Evolutionary conservation across 2,329 filamentous ascomycete genomes (phyloP), one percentile per base, ranked within the genome.

Genomic region (Fusarium bactridioides): DNA sequence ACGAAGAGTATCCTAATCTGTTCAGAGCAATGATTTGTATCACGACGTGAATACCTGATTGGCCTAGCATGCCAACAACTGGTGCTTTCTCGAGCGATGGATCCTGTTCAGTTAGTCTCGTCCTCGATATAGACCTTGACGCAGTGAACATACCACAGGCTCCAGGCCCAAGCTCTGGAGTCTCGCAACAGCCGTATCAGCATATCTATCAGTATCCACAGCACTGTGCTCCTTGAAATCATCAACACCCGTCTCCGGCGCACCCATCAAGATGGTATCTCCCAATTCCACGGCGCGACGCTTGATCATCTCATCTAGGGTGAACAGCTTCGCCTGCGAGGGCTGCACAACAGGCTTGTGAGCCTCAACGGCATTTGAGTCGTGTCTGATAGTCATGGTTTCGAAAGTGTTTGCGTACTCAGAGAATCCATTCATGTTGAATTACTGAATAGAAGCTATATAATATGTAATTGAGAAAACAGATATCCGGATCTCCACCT

Each of bases 341-440:
- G 44, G 40, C 21, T 62, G 50, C 3, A 61, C 43, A 5, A 25
- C 38, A 4, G 73, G 61, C 19, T 55, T 75, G 7, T 51, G 48
- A 8, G 72, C 54, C 60, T 64, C 67, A 2, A 53, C 23, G 4
- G 41, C 55, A 18, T 44, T 72, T 4, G 61, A 67, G 10, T 76
- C 74, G 58, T 76, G 74, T 66, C 74, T 69, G 35, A 76, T 76
- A 19, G 74, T 75, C 74, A 76, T 76, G 48, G 18, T 66, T 18
- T 44, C n/a, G 12, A 5, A 4, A 10, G 16, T 38, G 7, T 3
- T 29, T 10, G 25, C 10, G 33, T 47, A 8, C 10, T n/a, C 15
- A 5, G 4, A 10, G 0, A 0, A 7, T 1, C 8, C 25, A 0
- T 18, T n/a, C 50, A 41, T 54, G 13, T n/a, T 41, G 25, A 13